A percentile compares a stretch with the other conserved stretches of the same genome.
phyloP scores from a whole-genome alignment of 495 filamentous ascomycete species.

The Xylaria nigripes region DNA sequence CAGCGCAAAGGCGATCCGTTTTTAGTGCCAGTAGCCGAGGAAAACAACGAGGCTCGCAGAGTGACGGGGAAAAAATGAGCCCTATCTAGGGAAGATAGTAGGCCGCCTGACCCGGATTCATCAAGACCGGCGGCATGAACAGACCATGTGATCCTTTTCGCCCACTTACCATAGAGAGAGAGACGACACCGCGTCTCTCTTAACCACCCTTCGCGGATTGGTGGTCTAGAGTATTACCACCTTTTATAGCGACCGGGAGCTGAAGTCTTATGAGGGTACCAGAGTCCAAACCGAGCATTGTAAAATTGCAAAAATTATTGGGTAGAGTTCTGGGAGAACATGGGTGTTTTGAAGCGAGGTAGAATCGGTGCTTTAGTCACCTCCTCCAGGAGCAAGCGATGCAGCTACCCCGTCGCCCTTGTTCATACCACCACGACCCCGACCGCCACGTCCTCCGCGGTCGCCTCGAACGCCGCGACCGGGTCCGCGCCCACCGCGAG shows the following conservation, averaged over 20 bases:
- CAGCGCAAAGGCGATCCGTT: slow-evolving; percentile 14
- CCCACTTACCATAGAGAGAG: slow-evolving; percentile 6
- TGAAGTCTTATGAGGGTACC: slow-evolving; percentile 16
- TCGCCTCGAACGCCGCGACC: slow-evolving; percentile 46
- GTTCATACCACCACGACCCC: slow-evolving; percentile 52
- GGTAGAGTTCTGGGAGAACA: slow-evolving; percentile 14
- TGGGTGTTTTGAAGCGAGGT: slow-evolving; percentile 8
- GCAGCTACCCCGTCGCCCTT: slow-evolving; percentile 45
- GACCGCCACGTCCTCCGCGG: slow-evolving; percentile 48
- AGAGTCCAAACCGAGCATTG: slow-evolving; percentile 20
- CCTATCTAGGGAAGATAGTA: slow-evolving; percentile 1
- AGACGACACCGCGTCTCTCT: slow-evolving; percentile 14
- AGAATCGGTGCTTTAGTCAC: slow-evolving; percentile 31
- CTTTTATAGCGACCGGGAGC: slow-evolving; percentile 22
- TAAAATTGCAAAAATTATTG: slow-evolving; percentile 25
- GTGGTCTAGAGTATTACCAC: slow-evolving; percentile 20
- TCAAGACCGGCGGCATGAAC: slow-evolving; percentile 1
- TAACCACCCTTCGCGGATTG: slow-evolving; percentile 20
- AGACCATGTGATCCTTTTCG: slow-evolving; percentile 5
- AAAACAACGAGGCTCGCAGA: slow-evolving; percentile 6
- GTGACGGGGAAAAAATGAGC: slow-evolving; percentile 4
- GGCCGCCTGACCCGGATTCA: slow-evolving; percentile 1
- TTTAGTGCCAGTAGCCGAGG: slow-evolving; percentile 12
- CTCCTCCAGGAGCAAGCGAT: slow-evolving; percentile 43
- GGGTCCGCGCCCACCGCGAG: slow-evolving; percentile 58